These are phyloP conservation scores for Allium fistulosum DNA, from an alignment of 106 monocot species.

Conservation along the genomic window DNA sequence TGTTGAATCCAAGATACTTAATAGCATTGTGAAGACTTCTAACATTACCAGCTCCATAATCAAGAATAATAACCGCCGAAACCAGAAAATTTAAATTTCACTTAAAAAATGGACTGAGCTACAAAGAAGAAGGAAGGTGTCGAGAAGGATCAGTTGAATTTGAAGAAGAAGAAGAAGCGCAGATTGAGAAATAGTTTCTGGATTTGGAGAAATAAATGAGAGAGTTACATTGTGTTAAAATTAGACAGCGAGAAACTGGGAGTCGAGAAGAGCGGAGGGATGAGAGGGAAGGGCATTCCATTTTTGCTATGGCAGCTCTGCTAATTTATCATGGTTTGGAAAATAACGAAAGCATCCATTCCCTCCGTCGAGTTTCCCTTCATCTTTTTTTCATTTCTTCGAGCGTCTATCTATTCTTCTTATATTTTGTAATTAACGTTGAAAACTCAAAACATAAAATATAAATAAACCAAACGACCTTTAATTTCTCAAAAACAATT, in stretches of 20 bases:
- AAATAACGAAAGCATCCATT: too few species aligned
- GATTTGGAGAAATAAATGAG: neutral
- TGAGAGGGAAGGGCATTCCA: neutral
- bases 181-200: neutral
- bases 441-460: too few species aligned
- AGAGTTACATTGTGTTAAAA: neutral
- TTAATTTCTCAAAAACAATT: too few species aligned
- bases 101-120: neutral
- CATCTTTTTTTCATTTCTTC: too few species aligned
- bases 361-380: too few species aligned
- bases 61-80: constrained; percentile 64
- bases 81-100: neutral
- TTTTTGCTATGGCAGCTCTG: too few species aligned
- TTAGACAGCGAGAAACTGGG: neutral
- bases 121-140: neutral
- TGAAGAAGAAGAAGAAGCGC: neutral
- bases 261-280: neutral
- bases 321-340: too few species aligned
- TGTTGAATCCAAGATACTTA: constrained; percentile 60
- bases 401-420: too few species aligned
- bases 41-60: constrained; percentile 90
- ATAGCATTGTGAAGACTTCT: constrained; percentile 85
- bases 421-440: too few species aligned
- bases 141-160: neutral
- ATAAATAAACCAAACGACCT: too few species aligned